phyloP scores from a whole-genome alignment of 2,329 filamentous ascomycete species.

The Aschersonia sp. region DNA sequence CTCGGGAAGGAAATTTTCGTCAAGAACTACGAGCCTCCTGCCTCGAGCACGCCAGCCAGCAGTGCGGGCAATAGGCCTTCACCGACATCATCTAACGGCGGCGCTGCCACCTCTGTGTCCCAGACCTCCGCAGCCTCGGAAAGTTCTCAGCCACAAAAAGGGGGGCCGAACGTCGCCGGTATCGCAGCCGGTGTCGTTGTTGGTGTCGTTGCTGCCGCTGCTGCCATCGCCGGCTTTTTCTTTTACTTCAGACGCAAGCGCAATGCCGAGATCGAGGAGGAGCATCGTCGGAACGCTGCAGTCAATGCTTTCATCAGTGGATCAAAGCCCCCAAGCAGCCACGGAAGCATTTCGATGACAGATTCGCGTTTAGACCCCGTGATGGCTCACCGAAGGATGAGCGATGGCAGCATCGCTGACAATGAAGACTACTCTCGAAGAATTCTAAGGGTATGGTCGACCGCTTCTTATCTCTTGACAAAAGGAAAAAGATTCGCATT shows the following conservation, averaged over 20 bases:
- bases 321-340: conserved; percentile 46
- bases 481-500: no score
- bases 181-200: conserved; percentile 83
- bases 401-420: conserved; percentile 91
- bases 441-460: conserved; percentile 71
- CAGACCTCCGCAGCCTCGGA: conserved; percentile 7
- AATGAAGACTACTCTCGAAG: conserved; percentile 93
- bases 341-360: conserved; percentile 53
- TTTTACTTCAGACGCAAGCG: conserved; percentile 63
- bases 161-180: conserved; percentile 56
- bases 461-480: no score
- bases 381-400: conserved; percentile 70
- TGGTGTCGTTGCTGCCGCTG: conserved; percentile 56
- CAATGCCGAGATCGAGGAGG: conserved; percentile 66
- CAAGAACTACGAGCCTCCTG: conserved; percentile 6
- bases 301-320: conserved; percentile 62
- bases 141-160: conserved; percentile 10
- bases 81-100: conserved; percentile 1
- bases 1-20: conserved; percentile 29
- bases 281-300: conserved; percentile 67
- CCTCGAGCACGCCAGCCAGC: conserved; percentile 4
- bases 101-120: conserved; percentile 8
- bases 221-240: conserved; percentile 51
- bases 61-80: conserved; percentile 1
- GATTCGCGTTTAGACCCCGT: conserved; percentile 81